Base-by-base conservation (phyloP, 2,329 filamentous ascomycete species). In the Trichoderma sp. region DNA sequence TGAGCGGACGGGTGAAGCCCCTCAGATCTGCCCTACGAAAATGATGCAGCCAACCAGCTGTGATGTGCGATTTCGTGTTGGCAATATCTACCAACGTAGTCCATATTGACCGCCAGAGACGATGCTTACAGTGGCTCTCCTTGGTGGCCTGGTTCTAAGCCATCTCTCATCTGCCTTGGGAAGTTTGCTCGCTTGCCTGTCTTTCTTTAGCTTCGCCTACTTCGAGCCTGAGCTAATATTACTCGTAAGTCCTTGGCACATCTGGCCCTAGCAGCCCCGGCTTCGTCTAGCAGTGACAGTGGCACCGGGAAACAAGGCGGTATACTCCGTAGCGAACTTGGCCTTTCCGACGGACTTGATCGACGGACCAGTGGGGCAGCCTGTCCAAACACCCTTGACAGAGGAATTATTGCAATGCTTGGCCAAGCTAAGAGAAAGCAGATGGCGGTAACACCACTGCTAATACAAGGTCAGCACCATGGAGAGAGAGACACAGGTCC, bases 21-120 rank as follows among this genome's bases (percentile, higher is more conserved):
- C 65, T 39, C 34, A 47, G 67, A 62, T 58, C 67, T 51, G 21
- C 67, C 67, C 36, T 67, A 43, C 39, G 21, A 53, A 28, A 53
- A n/a, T 21, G 34, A 51, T 30, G 9, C 15, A 53, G 67, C 57
- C 57, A 70, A 62, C 57, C n/a, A n/a, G 57, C 30, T 15, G 26
- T 28, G n/a, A 4, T 51, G 39, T 70, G n/a, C 21, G 14, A 14
- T 32, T 34, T n/a, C 12, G 21, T 62, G 36, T 61, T 66, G 15
- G 43, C 24, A 36, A 18, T 36, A 21, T 18, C 32, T 36, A n/a
- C 63, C 47, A 65, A 51, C 47, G 26, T 8, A 28, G n/a, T 14
- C 26, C 15, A 39, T 26, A 58, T 11, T 58, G 24, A 24, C 24
- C 30, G 63, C 34, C 14, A 61, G 57, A 14, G n/a, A 21, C 2